phyloP scores from a whole-genome alignment of 345 rosid species.

The Erucastrum elatum region DNA sequence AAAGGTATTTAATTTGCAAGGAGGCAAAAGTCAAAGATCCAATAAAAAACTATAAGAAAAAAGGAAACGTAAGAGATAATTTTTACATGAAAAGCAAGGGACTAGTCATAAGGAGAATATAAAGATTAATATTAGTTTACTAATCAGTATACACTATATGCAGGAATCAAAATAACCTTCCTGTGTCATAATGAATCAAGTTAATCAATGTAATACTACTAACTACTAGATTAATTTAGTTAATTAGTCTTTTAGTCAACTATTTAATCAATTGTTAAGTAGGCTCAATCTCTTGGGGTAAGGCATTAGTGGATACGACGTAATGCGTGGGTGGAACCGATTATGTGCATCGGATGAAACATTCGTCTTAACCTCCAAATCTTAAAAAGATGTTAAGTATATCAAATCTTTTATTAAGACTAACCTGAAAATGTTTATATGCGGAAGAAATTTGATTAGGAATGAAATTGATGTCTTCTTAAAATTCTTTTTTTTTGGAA shows the following conservation, averaged over 20 bases:
- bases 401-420: too few relatives aligned
- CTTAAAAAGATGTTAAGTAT: too few relatives aligned
- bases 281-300: conserved; percentile 31
- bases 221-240: conserved; percentile 14
- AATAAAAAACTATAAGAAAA: neutral
- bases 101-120: conserved; percentile 11
- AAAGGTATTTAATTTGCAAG: conserved; percentile 20
- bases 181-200: conserved; percentile 22
- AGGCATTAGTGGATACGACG: conserved; percentile 16
- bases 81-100: conserved; percentile 28
- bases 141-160: neutral
- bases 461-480: too few relatives aligned
- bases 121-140: neutral
- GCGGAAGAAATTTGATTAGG: too few relatives aligned
- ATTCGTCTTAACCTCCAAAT: too few relatives aligned
- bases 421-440: too few relatives aligned
- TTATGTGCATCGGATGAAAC: too few relatives aligned
- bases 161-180: conserved; percentile 13
- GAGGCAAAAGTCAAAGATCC: conserved; percentile 32
- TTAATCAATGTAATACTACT: conserved; percentile 10
- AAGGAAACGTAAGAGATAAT: neutral
- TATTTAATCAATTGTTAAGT: neutral
- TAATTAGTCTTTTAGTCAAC: neutral
- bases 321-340: neutral
- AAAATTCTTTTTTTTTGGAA: too few relatives aligned